Evolutionary conservation across 1,284 basidiomycete genomes (phyloP), one percentile per base, ranked within the genome.

Genomic region (Pseudozyma hubeiensis): DNA sequence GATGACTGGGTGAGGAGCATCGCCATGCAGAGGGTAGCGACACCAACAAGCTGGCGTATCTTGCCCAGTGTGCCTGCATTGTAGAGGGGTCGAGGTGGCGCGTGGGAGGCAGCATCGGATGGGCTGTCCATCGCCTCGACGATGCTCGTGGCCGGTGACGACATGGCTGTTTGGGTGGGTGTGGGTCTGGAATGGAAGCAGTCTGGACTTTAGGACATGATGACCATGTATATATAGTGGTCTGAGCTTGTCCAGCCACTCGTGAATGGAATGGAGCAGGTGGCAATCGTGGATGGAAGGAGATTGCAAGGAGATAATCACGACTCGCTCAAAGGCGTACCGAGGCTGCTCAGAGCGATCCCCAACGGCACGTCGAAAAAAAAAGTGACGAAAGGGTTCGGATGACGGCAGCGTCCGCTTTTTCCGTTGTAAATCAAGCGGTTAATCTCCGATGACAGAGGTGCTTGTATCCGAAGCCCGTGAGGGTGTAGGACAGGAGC

Each of bases 1-100:
- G 55, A 64, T 5, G 67, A 47, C 49, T 78, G 75, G 16, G 75
- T 78, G 35, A 78, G 60, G 1, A 78, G 67, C 75, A 72, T 71
- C 4, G 73, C 54, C 11, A 35, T 40, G 50, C 71, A 71, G 1
- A 78, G 63, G 2, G 45, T 24, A 10, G 63, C 53, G 6, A 77
- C 68, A 34, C 53, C 56, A 11, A 45, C 47, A 41, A 66, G 46
- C 47, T 77, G 69, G 6, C 69, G 69, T 4, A 40, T 31, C 14
- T 60, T 55, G 52, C 69, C 69, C 24, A 62, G 39, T 1, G 19
- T 17, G 16, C 69, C 60, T 7, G 51, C 60, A 51, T 63, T 72
- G 51, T 72, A 72, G 30, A 72, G 64, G 0, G 52, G 55, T 8
- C 16, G 43, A 11, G 33, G 29, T 9, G 31, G 1, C 5, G 46